Evolutionary conservation across 2,329 filamentous ascomycete species (phyloP), one percentile per base, ranked within the genome.

Genomic region (Exophiala lecanii-corni): DNA sequence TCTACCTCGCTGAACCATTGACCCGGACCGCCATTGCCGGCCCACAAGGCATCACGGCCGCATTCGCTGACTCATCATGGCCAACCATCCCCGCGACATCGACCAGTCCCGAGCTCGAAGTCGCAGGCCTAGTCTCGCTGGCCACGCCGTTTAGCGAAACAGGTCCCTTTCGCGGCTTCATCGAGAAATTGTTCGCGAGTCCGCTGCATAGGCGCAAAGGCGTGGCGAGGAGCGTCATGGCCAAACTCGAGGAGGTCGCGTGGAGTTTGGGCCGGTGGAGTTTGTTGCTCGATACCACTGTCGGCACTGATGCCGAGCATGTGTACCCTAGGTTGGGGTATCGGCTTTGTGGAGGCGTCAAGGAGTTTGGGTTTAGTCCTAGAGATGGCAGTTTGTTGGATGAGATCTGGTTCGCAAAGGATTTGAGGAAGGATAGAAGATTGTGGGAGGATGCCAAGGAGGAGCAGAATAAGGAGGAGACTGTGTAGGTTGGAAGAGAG

Each of bases 141-240:
- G 57, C 53, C 35, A 69, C 73, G 59, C 73, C 75, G 4, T 59
- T 62, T 13, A 68, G 66, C 3, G 74, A 83, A 59, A 82, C 79
- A 3, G 76, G 71, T 0, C 67, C 70, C 0, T 78, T 78, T 50
- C 66, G 78, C 20, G 76, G 67, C 2, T 54, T 61, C 7, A 73
- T 83, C 2, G 73, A 82, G 60, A 77, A 78, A 57, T 64, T 83
- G 25, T 64, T 83, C 28, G 67, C 82, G 7, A 71, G 70, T 47
- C 73, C 73, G 9, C 64, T 63, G 34, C 72, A 71, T 53, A 67
- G 79, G 5, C 57, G 68, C 2, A 65, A 63, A 35, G 78, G 79
- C 3, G 71, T 75, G 35, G 77, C 75, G 2, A 71, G 62, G 49
- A 58, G 60, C 15, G 55, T 83, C 51, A 71, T 82, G 62, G 55